A percentile compares a stretch with the other conserved stretches of the same genome.
phyloP scores from a whole-genome alignment of 805 yeast species.

The Phaffomyces opuntiae region DNA sequence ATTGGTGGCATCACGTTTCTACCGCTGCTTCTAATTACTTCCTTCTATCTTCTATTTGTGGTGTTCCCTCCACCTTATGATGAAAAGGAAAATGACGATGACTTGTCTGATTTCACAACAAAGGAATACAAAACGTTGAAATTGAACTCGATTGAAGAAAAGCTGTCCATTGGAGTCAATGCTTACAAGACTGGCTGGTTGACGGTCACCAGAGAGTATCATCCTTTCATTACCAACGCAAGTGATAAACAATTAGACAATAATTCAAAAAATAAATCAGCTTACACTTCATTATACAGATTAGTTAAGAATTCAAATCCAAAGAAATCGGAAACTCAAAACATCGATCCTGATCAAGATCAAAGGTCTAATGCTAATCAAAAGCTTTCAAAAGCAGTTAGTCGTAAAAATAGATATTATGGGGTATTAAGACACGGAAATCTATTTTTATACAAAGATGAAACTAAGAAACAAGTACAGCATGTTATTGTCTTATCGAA shows the following conservation, averaged over 20 bases:
- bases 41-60: conserved; percentile 33
- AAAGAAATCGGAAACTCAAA: conserved; percentile 5
- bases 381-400: conserved; percentile 27
- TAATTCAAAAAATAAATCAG: conserved; percentile 34
- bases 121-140: conserved; percentile 35
- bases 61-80: conserved; percentile 20
- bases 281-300: conserved; percentile 55
- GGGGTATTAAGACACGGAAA: conserved; percentile 83
- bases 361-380: conserved; percentile 7
- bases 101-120: conserved; percentile 15
- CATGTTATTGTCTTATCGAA: conserved; percentile 75
- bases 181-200: conserved; percentile 71
- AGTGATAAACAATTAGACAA: conserved; percentile 29
- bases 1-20: conserved; percentile 16
- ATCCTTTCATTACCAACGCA: conserved; percentile 35
- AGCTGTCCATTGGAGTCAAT: conserved; percentile 51
- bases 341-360: conserved; percentile 5
- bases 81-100: conserved; percentile 18
- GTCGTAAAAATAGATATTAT: conserved; percentile 54
- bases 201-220: conserved; percentile 73
- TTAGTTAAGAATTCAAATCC: conserved; percentile 34
- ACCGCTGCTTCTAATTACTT: conserved; percentile 43
- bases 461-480: conserved; percentile 53
- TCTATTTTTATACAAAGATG: conserved; percentile 75
- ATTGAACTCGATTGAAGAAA: conserved; percentile 58